Base-by-base conservation (phyloP, 208 protist genomes). In the Crithidia bombi region DNA sequence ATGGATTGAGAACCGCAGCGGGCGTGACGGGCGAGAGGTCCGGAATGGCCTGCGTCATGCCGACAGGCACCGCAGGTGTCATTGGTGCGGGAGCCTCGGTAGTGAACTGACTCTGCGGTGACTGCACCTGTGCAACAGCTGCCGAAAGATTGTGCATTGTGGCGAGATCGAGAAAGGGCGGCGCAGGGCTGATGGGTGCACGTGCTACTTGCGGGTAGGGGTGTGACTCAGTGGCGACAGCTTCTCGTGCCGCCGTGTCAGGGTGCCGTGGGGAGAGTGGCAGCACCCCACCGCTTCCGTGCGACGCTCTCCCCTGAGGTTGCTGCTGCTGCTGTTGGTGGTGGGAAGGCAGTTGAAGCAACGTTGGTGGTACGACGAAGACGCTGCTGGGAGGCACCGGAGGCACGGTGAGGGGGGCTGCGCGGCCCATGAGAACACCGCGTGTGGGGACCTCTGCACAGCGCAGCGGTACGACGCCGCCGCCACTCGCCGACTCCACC, bases 331-430 rank as follows among this genome's bases (percentile, higher is more conserved):
- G 43, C 54, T 25, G 14, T 21, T 67, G 51, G 12, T n/a, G 38
- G 17, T 35, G 61, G 43, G n/a, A 32, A 5, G 54, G 58, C 0
- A 86, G 63, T 17, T 50, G 76, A 32, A 87, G 66, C 15, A 94
- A 65, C 15, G 86, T 50, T 6, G 78, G 82, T 11, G 86, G 84
- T 0, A 73, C 73, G 6, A 56, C 61, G 56, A 89, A 91, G 7
- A 94, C 89, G 66, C 59, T 72, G 44, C 75, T 82, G 46, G 89
- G 44, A 11, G 89, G 89, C 35, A 94, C 55, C 21, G 82, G 52
- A 4, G 89, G 89, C 23, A 73, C 78, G 1, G 43, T 44, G 17
- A 66, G 61, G 0, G 44, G 46, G 28, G 41, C 61, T 0, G 61
- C 46, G 7, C 61, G 23, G 7, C 55, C 58, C 11, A 87, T 28